Evolutionary conservation across 73 alveolate species (phyloP).

Genomic region (Paramecium sonneborni): DNA sequence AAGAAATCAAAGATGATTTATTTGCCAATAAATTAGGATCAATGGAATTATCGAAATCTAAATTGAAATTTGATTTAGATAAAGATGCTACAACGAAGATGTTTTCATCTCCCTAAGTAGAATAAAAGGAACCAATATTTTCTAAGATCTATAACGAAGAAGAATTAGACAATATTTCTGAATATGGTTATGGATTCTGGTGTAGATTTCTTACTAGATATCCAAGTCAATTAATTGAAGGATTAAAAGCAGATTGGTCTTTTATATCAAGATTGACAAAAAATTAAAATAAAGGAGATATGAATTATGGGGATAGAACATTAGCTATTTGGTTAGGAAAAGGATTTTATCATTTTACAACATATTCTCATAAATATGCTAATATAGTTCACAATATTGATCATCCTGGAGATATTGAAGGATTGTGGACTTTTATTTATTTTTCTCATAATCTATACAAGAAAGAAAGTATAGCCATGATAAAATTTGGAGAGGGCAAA

Average conservation of each 20-base stretch:
- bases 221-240: not conserved
- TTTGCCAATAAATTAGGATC: slow-evolving; percentile 13
- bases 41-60: not conserved
- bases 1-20: not conserved
- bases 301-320: slow-evolving; percentile 30
- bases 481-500: slow-evolving; percentile 33
- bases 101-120: slow-evolving; percentile 24
- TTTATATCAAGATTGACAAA: slow-evolving; percentile 27
- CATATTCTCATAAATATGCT: not conserved
- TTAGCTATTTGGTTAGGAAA: slow-evolving; percentile 47
- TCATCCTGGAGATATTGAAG: slow-evolving; percentile 63
- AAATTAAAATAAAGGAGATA: slow-evolving; percentile 3
- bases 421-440: slow-evolving; percentile 50
- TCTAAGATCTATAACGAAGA: not conserved
- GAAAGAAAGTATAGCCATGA: not conserved
- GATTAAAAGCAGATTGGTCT: not conserved
- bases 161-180: not conserved
- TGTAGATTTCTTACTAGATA: not conserved
- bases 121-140: not conserved
- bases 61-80: not conserved
- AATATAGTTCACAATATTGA: not conserved
- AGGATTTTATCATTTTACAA: slow-evolving; percentile 61
- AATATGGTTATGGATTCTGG: slow-evolving; percentile 60
- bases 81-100: not conserved
- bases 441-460: slow-evolving; percentile 17